A percentile compares a stretch with the other conserved stretches of the same genome.
These are phyloP conservation scores for Arachnopeziza araneosa DNA, from an alignment of 2,329 filamentous ascomycete genomes.

Conservation along the genomic window DNA sequence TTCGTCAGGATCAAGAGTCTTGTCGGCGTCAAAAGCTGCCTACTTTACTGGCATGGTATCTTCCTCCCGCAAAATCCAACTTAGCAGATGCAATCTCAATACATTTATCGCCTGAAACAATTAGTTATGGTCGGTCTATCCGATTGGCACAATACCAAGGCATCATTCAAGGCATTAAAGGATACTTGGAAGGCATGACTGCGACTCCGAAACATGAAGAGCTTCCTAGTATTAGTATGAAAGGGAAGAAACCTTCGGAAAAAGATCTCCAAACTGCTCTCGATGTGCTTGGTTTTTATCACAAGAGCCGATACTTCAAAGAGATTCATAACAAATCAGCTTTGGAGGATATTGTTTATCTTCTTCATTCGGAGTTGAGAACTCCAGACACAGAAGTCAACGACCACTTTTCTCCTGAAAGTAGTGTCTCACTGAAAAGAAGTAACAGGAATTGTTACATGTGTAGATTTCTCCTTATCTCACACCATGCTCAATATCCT, in stretches of 20 bases:
- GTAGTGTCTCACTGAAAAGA: background rate
- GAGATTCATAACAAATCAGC: slow-evolving; percentile 1
- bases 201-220: slow-evolving; percentile 1
- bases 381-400: background rate
- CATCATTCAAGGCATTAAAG: slow-evolving; percentile 12
- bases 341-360: slow-evolving; percentile 3
- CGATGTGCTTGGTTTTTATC: slow-evolving; percentile 2
- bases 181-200: slow-evolving; percentile 9
- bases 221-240: slow-evolving; percentile 3
- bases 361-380: background rate
- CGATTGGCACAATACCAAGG: slow-evolving; percentile 9
- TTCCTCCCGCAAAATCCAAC: slow-evolving; percentile 3
- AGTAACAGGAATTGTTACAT: slow-evolving; percentile 8
- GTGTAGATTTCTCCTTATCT: slow-evolving; percentile 7
- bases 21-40: slow-evolving; percentile 11
- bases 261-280: slow-evolving; percentile 2
- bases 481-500: slow-evolving; percentile 10
- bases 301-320: background rate
- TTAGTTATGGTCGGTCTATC: slow-evolving; percentile 1
- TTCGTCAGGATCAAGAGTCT: slow-evolving; percentile 9
- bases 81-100: slow-evolving; percentile 5
- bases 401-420: background rate
- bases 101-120: slow-evolving; percentile 9
- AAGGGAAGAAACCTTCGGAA: slow-evolving; percentile 1
- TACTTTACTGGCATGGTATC: slow-evolving; percentile 10